phyloP scores from a whole-genome alignment of 2,329 filamentous ascomycete genomes.

The Apiospora hydei region DNA sequence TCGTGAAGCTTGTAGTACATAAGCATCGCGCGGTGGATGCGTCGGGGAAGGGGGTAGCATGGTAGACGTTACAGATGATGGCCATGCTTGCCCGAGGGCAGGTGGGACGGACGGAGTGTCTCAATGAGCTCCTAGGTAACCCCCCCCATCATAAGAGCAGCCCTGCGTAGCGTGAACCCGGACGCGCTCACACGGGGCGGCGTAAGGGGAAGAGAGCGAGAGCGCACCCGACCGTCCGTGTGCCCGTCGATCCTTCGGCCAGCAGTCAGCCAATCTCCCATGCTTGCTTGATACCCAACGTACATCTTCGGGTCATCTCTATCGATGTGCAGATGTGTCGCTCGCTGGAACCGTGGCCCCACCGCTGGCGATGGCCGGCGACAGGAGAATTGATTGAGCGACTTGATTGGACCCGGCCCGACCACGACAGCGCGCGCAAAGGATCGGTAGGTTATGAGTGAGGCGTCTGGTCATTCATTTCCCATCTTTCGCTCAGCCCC shows the following conservation, averaged over 20 bases:
- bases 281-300: background rate
- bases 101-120: background rate
- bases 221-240: background rate
- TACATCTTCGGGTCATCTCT: too few species aligned
- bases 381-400: background rate
- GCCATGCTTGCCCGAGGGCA: background rate
- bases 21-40: background rate
- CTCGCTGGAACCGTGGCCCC: background rate
- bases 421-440: background rate
- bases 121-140: background rate
- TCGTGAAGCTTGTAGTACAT: constrained; percentile 7
- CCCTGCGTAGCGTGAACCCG: too few species aligned
- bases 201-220: background rate
- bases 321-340: background rate
- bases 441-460: background rate
- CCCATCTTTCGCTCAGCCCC: background rate
- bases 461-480: background rate
- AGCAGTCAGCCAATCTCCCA: constrained; percentile 1
- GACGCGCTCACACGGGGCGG: too few species aligned
- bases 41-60: background rate
- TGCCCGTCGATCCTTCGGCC: background rate
- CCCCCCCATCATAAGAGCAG: background rate
- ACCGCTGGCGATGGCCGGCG: background rate
- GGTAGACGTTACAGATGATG: constrained; percentile 12
- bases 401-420: background rate